A percentile compares a stretch with the other conserved stretches of the same genome.
phyloP scores from a whole-genome alignment of 176 grass and related monocot genomes.

The Avena insularis region DNA sequence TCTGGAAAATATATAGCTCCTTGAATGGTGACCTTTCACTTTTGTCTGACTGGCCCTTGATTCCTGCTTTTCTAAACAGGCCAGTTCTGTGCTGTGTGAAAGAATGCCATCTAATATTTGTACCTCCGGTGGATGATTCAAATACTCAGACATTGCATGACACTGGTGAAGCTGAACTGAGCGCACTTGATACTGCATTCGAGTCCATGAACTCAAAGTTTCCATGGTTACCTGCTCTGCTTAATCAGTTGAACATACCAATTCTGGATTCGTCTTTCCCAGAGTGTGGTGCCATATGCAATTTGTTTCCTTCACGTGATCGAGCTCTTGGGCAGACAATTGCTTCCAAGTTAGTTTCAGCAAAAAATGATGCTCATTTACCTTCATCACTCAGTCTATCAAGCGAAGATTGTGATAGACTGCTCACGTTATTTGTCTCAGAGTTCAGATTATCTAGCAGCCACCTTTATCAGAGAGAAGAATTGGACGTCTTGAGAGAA shows the following conservation, averaged over 20 bases:
- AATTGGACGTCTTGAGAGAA: constrained; percentile 81
- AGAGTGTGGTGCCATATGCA: constrained; percentile 66
- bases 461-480: constrained; percentile 76
- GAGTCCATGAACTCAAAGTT: constrained; percentile 65
- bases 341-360: constrained; percentile 70
- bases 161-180: constrained; percentile 48
- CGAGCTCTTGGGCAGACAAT: constrained; percentile 71
- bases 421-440: constrained; percentile 80
- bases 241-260: constrained; percentile 90
- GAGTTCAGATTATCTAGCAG: constrained; percentile 62
- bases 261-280: constrained; percentile 80
- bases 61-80: constrained; percentile 81
- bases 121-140: constrained; percentile 62
- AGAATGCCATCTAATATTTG: constrained; percentile 76
- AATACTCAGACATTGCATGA: constrained; percentile 31
- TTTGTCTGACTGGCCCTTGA: constrained; percentile 87
- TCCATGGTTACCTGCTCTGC: constrained; percentile 82
- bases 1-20: constrained; percentile 81
- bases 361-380: constrained; percentile 69
- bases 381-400: constrained; percentile 67
- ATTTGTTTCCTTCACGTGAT: constrained; percentile 54
- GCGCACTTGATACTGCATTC: constrained; percentile 63
- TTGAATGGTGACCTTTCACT: constrained; percentile 79
- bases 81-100: constrained; percentile 81
- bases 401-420: constrained; percentile 68